These are phyloP conservation scores for Biscogniauxia marginata DNA, from an alignment of 2,329 filamentous ascomycete species.

Conservation along the genomic window DNA sequence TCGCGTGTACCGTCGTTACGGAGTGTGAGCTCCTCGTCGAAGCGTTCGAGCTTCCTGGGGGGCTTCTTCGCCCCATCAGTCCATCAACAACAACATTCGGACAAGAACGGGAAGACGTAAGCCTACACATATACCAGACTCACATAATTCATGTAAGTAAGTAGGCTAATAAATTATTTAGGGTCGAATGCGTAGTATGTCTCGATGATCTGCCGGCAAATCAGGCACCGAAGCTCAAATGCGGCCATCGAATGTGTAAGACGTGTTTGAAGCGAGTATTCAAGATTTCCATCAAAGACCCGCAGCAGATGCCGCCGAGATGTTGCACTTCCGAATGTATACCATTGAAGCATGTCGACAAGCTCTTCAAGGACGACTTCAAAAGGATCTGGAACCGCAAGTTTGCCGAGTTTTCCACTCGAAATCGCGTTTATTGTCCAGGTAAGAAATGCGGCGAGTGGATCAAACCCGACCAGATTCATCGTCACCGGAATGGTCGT, in stretches of 20 bases:
- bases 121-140: conserved; percentile 5
- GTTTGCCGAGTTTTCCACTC: conserved; percentile 72
- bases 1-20: conserved; percentile 37
- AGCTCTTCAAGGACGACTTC: conserved; percentile 70
- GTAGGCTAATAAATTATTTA: conserved; percentile 35
- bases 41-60: conserved; percentile 33
- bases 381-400: conserved; percentile 80
- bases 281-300: conserved; percentile 71
- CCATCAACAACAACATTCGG: conserved; percentile 22
- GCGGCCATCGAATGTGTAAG: conserved; percentile 80
- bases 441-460: conserved; percentile 70
- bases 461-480: conserved; percentile 72
- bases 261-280: conserved; percentile 73
- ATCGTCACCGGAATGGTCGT: conserved; percentile 52
- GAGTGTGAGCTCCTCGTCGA: conserved; percentile 38
- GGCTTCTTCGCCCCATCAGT: conserved; percentile 30
- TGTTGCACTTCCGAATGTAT: conserved; percentile 77
- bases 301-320: conserved; percentile 78
- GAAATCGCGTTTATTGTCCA: conserved; percentile 77
- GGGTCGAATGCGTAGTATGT: conserved; percentile 72
- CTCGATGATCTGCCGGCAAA: conserved; percentile 63
- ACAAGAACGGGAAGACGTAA: conserved; percentile 31
- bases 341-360: conserved; percentile 71
- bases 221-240: conserved; percentile 69
- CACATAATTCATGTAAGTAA: not conserved